These are phyloP conservation scores for Diaporthe nobilis DNA, from an alignment of 2,329 filamentous ascomycete species.

Conservation along the genomic window DNA sequence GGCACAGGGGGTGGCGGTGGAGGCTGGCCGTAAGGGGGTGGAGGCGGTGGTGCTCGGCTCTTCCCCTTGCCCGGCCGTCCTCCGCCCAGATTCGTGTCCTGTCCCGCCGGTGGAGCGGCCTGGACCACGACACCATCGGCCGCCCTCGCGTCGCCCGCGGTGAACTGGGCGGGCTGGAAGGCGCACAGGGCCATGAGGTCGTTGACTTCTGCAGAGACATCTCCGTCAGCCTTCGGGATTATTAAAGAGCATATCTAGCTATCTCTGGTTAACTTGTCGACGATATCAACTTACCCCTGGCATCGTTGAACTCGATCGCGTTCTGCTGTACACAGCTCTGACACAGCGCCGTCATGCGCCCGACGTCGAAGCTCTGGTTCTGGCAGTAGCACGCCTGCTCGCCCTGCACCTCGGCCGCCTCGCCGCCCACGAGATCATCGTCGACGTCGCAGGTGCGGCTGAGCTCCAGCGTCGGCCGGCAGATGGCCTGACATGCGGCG, in stretches of 20 bases:
- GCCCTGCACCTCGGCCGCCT: conserved; percentile 5
- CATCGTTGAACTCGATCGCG: background rate
- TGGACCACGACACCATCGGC: conserved; percentile 6
- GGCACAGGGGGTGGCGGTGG: background rate
- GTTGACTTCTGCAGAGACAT: background rate
- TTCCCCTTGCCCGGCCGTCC: background rate
- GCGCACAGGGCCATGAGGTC: conserved; percentile 10
- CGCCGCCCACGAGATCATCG: conserved; percentile 7
- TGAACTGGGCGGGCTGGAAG: conserved; percentile 8
- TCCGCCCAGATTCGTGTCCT: background rate
- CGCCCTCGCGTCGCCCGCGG: background rate
- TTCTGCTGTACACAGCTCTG: conserved; percentile 2
- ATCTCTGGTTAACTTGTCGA: too few relatives aligned
- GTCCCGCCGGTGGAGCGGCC: background rate
- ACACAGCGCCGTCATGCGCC: conserved; percentile 4
- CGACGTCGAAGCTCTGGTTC: conserved; percentile 25
- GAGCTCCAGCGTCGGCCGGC: background rate
- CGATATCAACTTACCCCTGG: background rate
- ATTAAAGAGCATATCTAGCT: too few relatives aligned
- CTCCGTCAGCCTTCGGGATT: background rate
- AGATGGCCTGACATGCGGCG: background rate
- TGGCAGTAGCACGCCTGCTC: conserved; percentile 22
- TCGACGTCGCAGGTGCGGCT: conserved; percentile 16
- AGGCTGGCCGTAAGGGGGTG: background rate
- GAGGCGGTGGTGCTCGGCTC: background rate